Percentiles rank a stretch among this genome's conserved stretches.
phyloP scores from a whole-genome alignment of 129 eudicot species.

The Chrysanthemum makinoi region DNA sequence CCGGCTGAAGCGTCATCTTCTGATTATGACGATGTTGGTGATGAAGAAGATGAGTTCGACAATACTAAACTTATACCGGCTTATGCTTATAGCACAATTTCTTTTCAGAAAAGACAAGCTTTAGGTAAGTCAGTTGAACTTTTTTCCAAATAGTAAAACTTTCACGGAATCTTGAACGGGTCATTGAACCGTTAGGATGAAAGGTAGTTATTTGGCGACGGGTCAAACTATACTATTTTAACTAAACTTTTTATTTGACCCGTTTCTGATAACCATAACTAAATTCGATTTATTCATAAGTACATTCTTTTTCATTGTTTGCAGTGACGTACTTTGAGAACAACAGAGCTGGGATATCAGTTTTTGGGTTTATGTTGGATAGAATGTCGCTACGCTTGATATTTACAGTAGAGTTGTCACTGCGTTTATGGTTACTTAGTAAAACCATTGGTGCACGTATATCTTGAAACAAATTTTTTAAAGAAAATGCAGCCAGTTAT shows the following conservation, averaged over 20 bases:
- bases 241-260: not conserved
- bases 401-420: constrained; percentile 67
- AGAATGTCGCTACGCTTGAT: constrained; percentile 63
- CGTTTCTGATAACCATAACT: not conserved
- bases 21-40: constrained; percentile 76
- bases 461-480: constrained; percentile 27
- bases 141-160: not conserved
- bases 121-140: constrained; percentile 43
- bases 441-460: constrained; percentile 58
- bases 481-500: too few relatives aligned
- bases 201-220: too few relatives aligned
- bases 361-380: constrained; percentile 87
- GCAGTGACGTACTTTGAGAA: constrained; percentile 79
- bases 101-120: constrained; percentile 95
- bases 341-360: constrained; percentile 82
- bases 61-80: constrained; percentile 65
- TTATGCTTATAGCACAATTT: constrained; percentile 65
- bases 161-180: not conserved
- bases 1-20: constrained; percentile 50
- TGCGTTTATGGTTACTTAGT: constrained; percentile 85
- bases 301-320: not conserved
- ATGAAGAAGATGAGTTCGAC: constrained; percentile 85
- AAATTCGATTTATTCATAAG: not conserved
- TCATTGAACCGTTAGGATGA: too few relatives aligned
- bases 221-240: not conserved